Evolutionary conservation across 2,329 filamentous ascomycete species (phyloP).

Genomic region (Mycosphaerelloides madeirae): DNA sequence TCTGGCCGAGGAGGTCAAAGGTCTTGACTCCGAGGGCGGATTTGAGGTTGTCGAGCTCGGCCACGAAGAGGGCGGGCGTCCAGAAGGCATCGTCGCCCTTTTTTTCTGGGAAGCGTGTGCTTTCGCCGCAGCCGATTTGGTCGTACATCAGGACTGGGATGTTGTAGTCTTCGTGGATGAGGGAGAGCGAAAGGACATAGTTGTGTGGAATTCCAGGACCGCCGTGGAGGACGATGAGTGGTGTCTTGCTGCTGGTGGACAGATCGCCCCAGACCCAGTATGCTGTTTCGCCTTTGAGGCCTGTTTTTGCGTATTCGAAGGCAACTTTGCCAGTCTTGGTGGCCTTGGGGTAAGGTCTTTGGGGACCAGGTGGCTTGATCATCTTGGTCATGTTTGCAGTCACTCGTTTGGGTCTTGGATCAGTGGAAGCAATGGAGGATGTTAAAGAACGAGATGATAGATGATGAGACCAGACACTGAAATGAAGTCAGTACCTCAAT

Average conservation of each 20-base stretch:
- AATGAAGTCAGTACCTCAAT: neutral
- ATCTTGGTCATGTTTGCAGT: neutral
- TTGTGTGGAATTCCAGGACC: constrained; percentile 39
- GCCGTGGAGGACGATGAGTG: constrained; percentile 39
- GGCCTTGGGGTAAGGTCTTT: constrained; percentile 4
- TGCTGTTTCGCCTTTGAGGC: constrained; percentile 33
- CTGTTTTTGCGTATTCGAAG: constrained; percentile 17
- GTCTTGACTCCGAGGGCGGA: constrained; percentile 35
- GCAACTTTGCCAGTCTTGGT: constrained; percentile 10
- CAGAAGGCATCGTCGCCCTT: constrained; percentile 44
- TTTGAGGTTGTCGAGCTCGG: constrained; percentile 48
- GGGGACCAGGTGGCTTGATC: constrained; percentile 10
- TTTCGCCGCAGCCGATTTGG: constrained; percentile 47
- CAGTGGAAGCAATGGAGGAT: neutral
- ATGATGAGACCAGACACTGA: neutral
- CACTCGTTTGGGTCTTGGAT: neutral
- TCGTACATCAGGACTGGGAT: constrained; percentile 50
- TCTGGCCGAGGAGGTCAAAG: constrained; percentile 46
- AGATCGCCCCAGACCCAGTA: constrained; percentile 37
- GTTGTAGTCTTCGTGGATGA: constrained; percentile 30
- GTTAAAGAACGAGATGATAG: neutral
- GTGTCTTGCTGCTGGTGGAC: constrained; percentile 17
- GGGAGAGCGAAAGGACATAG: constrained; percentile 33
- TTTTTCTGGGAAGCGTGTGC: constrained; percentile 45
- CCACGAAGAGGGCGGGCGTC: constrained; percentile 43